Evolutionary conservation across 176 grass and related monocot genomes (phyloP).

Genomic region (Oryza glumipatula): DNA sequence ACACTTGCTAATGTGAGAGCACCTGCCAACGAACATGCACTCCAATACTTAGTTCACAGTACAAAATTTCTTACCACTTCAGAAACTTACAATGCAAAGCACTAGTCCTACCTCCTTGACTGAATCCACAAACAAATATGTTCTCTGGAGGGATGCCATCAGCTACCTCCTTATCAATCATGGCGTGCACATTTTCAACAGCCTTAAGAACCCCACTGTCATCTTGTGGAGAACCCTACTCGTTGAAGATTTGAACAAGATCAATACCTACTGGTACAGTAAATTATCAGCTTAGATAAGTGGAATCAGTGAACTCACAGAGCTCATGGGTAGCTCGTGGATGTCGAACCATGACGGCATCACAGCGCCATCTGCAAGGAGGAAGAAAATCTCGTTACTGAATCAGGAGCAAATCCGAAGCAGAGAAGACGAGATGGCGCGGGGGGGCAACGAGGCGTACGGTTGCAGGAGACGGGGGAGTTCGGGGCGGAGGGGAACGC

Average conservation of each 20-base stretch:
- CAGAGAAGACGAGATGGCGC: not conserved
- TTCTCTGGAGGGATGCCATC: slow-evolving; percentile 74
- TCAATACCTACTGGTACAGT: not conserved
- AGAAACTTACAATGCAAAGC: not conserved
- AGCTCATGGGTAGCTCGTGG: slow-evolving; percentile 72
- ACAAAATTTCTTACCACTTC: not conserved
- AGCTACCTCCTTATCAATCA: slow-evolving; percentile 81
- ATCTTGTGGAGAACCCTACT: slow-evolving; percentile 78
- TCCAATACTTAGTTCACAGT: not conserved
- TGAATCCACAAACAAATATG: slow-evolving; percentile 92
- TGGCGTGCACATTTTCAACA: slow-evolving; percentile 82
- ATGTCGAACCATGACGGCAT: slow-evolving; percentile 97
- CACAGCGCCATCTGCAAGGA: slow-evolving; percentile 62
- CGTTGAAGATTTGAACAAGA: not conserved
- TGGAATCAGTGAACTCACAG: slow-evolving; percentile 52
- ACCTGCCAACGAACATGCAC: slow-evolving; percentile 40
- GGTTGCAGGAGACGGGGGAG: slow-evolving; percentile 78
- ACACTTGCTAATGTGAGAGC: slow-evolving; percentile 88
- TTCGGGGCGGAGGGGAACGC: slow-evolving; percentile 73
- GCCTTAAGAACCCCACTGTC: slow-evolving; percentile 73
- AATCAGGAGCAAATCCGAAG: not conserved
- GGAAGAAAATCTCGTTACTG: not conserved
- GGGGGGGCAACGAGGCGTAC: slow-evolving; percentile 27
- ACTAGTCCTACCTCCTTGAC: slow-evolving; percentile 61
- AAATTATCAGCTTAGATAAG: not conserved